A percentile compares a stretch with the other conserved stretches of the same genome.
Conservation (phyloP, 2,329 filamentous ascomycete genomes). For the Fusarium pilosicola region DNA sequence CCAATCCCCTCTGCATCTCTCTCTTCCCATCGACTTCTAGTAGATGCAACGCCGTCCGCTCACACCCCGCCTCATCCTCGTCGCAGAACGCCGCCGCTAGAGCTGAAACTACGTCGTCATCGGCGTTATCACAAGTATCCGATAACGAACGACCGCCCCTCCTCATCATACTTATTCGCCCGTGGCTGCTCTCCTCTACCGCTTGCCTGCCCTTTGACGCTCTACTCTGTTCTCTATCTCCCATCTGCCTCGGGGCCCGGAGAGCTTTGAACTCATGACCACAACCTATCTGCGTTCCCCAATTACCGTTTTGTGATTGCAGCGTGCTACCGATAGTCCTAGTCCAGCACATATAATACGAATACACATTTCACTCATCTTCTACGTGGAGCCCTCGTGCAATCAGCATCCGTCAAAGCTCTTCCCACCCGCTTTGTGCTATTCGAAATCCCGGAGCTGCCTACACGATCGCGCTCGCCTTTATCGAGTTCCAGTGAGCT, state of each 20-base stretch:
- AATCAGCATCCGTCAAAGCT: slow-evolving; percentile 15
- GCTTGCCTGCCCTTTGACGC: slow-evolving; percentile 6
- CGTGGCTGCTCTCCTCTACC: slow-evolving; percentile 13
- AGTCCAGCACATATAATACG: slow-evolving; percentile 44
- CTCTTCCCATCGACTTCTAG: not conserved
- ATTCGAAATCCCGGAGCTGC: slow-evolving; percentile 14
- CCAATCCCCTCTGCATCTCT: not conserved
- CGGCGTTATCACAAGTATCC: slow-evolving; percentile 43
- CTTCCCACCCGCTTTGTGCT: slow-evolving; percentile 12
- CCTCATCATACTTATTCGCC: slow-evolving; percentile 27
- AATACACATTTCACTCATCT: slow-evolving; percentile 36
- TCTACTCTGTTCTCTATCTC: slow-evolving; percentile 12
- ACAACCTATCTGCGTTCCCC: slow-evolving; percentile 37
- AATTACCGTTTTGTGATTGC: slow-evolving; percentile 41
- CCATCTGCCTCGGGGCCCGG: slow-evolving; percentile 24
- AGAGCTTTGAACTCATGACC: slow-evolving; percentile 39
- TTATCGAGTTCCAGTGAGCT: slow-evolving; percentile 6
- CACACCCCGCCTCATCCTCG: slow-evolving; percentile 23
- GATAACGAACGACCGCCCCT: slow-evolving; percentile 44
- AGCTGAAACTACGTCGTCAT: slow-evolving; percentile 42
- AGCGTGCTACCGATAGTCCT: slow-evolving; percentile 45
- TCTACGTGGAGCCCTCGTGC: slow-evolving; percentile 23
- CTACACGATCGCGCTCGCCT: not conserved
- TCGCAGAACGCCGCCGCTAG: slow-evolving; percentile 38
- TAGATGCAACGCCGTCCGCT: not conserved